phyloP scores from a whole-genome alignment of 768 basidiomycete genomes.

The Trametes cinnabarina region DNA sequence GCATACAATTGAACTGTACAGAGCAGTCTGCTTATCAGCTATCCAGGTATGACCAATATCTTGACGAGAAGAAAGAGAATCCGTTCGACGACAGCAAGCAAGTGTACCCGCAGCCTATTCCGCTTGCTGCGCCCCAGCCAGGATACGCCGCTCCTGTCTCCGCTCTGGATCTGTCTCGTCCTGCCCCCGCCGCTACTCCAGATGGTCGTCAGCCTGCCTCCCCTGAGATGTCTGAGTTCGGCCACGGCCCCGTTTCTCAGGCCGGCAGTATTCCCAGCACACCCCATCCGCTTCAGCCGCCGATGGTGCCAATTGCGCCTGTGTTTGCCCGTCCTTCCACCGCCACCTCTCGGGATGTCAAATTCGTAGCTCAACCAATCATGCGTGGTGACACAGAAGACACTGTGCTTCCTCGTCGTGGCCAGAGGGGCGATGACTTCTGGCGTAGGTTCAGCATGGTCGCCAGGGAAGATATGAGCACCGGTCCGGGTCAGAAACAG shows the following conservation, averaged over 20 bases:
- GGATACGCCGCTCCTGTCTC: slow-evolving; percentile 73
- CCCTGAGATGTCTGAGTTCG: slow-evolving; percentile 31
- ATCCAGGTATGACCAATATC: slow-evolving; percentile 62
- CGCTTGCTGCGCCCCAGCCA: slow-evolving; percentile 68
- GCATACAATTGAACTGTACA: background rate
- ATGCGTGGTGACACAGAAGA: slow-evolving; percentile 70
- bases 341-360: slow-evolving; percentile 40
- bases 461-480: slow-evolving; percentile 59
- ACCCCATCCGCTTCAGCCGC: slow-evolving; percentile 75
- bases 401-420: slow-evolving; percentile 61
- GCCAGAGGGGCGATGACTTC: slow-evolving; percentile 79
- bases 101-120: slow-evolving; percentile 29
- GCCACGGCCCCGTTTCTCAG: slow-evolving; percentile 28
- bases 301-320: slow-evolving; percentile 76
- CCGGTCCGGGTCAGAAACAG: slow-evolving; percentile 42
- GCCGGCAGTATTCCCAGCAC: slow-evolving; percentile 43
- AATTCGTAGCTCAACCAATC: slow-evolving; percentile 52
- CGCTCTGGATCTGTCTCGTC: slow-evolving; percentile 57
- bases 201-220: slow-evolving; percentile 32
- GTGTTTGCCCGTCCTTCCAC: slow-evolving; percentile 66
- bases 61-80: slow-evolving; percentile 47
- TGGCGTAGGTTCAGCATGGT: slow-evolving; percentile 87
- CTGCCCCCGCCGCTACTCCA: slow-evolving; percentile 41
- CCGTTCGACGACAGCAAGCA: slow-evolving; percentile 36
- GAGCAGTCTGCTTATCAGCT: no score